Evolutionary conservation across 345 rosid species (phyloP), one percentile per base, ranked within the genome.

Genomic region (Ricinus communis): DNA sequence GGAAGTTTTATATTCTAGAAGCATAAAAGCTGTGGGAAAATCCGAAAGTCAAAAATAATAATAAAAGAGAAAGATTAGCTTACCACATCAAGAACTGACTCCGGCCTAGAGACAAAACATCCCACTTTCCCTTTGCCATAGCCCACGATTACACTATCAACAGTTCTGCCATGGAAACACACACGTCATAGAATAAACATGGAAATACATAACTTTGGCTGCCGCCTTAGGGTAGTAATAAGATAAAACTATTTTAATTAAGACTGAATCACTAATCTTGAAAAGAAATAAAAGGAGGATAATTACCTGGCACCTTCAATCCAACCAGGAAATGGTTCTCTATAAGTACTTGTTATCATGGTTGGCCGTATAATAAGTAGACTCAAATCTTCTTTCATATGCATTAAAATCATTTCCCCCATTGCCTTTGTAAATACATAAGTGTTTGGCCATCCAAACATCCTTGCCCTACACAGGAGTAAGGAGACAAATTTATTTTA

Each of bases 291-390:
- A n/a, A n/a, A n/a, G n/a, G 78, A 75, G 8, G 78, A 75, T 1
- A 54, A 33, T 30, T 61, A 76, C 79, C 71, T 58, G 2, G 38
- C 1, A 24, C 79, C 75, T 57, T 76, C 75, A 22, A 76, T 56
- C 75, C 71, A 76, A 15, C 75, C 79, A 13, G 75, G 71, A 43
- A 76, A 76, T 13, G 75, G 79, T 22, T 76, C 75, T n/a, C 47
- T 57, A 5, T 18, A 65, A 38, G 79, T 76, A 43, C 79, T 70
- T 0, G 41, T 49, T 0, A 76, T 22, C 10, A 71, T 71, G 45
- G 71, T 56, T 2, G 80, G 76, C 2, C 75, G 75, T 0, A 76
- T 51, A n/a, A 71, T 66, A 3, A 71, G 6, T 0, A 71, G 1
- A 2, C 72, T 58, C 21, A 71, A 13, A 6, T 71, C 25, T 12